Evolutionary conservation across 2,329 filamentous ascomycete genomes (phyloP).

Genomic region (Calonectria pteridis): DNA sequence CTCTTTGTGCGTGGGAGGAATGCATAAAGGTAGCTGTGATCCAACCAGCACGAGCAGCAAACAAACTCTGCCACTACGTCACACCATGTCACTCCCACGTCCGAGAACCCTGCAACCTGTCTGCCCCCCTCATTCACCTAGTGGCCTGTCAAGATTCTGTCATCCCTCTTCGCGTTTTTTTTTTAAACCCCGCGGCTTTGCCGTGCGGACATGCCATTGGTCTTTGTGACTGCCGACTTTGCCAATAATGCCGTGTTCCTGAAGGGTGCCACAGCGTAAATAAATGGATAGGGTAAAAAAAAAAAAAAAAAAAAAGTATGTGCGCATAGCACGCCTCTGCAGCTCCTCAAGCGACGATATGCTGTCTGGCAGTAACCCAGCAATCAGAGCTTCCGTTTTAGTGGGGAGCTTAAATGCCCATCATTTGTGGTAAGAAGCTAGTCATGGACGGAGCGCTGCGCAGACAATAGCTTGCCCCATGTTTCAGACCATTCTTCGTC

Average conservation of each 20-base stretch:
- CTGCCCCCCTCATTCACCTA: neutral
- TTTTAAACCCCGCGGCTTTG: slow-evolving; percentile 22
- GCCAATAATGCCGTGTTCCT: neutral
- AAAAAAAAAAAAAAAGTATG: slow-evolving; percentile 7
- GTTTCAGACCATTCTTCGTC: neutral
- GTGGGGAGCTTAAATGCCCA: neutral
- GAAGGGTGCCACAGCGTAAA: neutral
- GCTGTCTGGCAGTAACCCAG: neutral
- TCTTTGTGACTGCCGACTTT: neutral
- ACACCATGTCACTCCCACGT: slow-evolving; percentile 19
- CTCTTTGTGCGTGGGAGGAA: neutral
- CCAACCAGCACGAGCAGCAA: neutral
- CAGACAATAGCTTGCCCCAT: neutral
- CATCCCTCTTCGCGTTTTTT: neutral
- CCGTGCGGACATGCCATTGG: slow-evolving; percentile 5
- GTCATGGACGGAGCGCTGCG: neutral
- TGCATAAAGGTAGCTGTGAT: neutral
- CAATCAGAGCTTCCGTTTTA: no score
- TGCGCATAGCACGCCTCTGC: neutral
- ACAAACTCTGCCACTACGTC: slow-evolving; percentile 7
- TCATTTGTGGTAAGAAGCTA: neutral
- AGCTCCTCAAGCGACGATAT: neutral
- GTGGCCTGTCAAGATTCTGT: slow-evolving; percentile 9
- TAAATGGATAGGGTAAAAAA: neutral
- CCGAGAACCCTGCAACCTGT: neutral